A percentile compares a stretch with the other conserved stretches of the same genome.
phyloP scores from a whole-genome alignment of 768 basidiomycete species.

The Pleurotus djamor region DNA sequence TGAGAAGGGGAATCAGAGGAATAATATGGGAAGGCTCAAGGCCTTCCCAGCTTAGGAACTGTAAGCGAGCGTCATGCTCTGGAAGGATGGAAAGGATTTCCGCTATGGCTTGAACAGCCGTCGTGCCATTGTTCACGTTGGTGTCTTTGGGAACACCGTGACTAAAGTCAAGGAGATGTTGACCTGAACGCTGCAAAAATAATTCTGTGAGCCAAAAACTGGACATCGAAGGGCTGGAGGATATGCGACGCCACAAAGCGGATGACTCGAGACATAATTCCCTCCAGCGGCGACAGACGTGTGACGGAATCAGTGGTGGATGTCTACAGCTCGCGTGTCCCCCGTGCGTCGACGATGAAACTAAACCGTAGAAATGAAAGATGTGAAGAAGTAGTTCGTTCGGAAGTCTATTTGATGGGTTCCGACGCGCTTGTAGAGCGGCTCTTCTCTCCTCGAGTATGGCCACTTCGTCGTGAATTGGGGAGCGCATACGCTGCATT shows the following conservation, averaged over 20 bases:
- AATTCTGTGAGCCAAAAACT: slow-evolving; percentile 26
- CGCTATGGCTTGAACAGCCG: not conserved
- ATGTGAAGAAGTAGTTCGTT: slow-evolving; percentile 43
- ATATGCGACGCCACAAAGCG: slow-evolving; percentile 41
- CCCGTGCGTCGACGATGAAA: slow-evolving; percentile 19
- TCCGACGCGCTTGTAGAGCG: slow-evolving; percentile 34
- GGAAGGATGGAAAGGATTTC: not conserved
- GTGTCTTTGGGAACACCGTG: slow-evolving; percentile 15
- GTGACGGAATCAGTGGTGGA: slow-evolving; percentile 39
- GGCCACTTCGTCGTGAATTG: not conserved
- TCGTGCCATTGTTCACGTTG: not conserved
- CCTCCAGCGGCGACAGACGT: slow-evolving; percentile 52
- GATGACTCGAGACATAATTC: slow-evolving; percentile 38
- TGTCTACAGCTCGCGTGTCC: slow-evolving; percentile 19
- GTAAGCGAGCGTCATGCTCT: not conserved
- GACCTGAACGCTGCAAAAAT: slow-evolving; percentile 29
- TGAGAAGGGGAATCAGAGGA: slow-evolving; percentile 13
- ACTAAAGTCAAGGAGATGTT: slow-evolving; percentile 26
- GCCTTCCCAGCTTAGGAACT: not conserved
- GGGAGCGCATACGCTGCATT: not conserved
- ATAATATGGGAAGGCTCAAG: slow-evolving; percentile 12
- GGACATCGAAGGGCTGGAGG: slow-evolving; percentile 17
- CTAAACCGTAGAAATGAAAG: slow-evolving; percentile 25
- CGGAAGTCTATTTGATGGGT: slow-evolving; percentile 51
- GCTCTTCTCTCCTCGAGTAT: slow-evolving; percentile 4